These are phyloP conservation scores for Nitzschia sp. DNA, from an alignment of 108 stramenopile species.

Conservation along the genomic window DNA sequence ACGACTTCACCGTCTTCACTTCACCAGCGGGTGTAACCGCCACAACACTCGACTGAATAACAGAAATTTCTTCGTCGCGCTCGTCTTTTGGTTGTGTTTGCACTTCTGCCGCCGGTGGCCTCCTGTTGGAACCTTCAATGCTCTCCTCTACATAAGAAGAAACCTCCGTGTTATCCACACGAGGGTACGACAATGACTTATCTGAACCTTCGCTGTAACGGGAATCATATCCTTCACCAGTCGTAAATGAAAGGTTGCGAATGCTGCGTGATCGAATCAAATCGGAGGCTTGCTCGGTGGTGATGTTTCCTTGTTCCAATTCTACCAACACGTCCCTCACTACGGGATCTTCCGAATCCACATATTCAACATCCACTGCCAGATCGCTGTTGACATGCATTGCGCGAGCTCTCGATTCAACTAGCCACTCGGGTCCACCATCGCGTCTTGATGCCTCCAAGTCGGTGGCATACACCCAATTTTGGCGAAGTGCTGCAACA, in stretches of 20 bases:
- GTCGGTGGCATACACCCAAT: conserved; percentile 31
- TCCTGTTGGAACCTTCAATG: background rate
- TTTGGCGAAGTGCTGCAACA: conserved; percentile 14
- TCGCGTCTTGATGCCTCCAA: conserved; percentile 31
- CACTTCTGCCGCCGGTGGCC: too few relatives aligned
- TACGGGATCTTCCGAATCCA: conserved; percentile 22
- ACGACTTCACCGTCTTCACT: background rate
- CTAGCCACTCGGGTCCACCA: conserved; percentile 49
- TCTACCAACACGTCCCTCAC: conserved; percentile 12
- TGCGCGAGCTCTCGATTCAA: conserved; percentile 41
- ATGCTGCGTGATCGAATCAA: conserved; percentile 3
- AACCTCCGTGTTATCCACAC: background rate
- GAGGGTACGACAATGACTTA: background rate
- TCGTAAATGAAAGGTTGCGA: background rate
- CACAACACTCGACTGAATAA: background rate
- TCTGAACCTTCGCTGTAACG: background rate
- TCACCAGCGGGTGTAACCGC: background rate
- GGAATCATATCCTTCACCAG: background rate
- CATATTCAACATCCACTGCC: background rate
- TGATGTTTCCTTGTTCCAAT: conserved; percentile 8
- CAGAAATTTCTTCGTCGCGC: background rate
- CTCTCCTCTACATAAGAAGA: background rate
- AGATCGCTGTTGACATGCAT: conserved; percentile 19
- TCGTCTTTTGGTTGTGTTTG: too few relatives aligned
- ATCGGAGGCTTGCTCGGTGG: background rate